phyloP scores from a whole-genome alignment of 768 basidiomycete genomes.

The Tricholoma sp. region DNA sequence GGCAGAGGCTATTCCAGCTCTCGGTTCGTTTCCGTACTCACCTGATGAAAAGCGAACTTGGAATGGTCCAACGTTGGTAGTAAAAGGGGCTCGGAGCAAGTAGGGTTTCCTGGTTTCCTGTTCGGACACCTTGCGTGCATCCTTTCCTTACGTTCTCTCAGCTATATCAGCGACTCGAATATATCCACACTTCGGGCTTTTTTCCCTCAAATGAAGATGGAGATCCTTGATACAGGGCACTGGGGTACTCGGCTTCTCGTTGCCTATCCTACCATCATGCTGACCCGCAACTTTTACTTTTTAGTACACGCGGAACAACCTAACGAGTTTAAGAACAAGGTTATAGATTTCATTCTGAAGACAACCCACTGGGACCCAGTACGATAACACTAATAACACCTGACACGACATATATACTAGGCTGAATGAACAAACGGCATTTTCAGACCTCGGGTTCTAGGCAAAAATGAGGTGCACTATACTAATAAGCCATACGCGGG shows the following conservation, averaged over 20 bases:
- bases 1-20: conserved; percentile 44
- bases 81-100: conserved; percentile 72
- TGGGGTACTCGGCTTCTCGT: conserved; percentile 55
- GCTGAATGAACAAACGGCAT: too few relatives aligned
- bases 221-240: conserved; percentile 66
- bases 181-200: conserved; percentile 51
- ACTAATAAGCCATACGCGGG: too few relatives aligned
- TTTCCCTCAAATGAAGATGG: conserved; percentile 64
- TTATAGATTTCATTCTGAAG: conserved; percentile 16
- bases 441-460: too few relatives aligned
- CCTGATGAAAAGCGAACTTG: conserved; percentile 42
- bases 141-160: conserved; percentile 14
- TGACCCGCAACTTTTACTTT: neutral
- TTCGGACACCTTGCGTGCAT: neutral
- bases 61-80: conserved; percentile 56
- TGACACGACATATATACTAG: too few relatives aligned
- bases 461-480: too few relatives aligned
- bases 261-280: neutral
- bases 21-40: conserved; percentile 72
- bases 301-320: conserved; percentile 75
- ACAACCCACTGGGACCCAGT: too few relatives aligned
- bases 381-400: too few relatives aligned
- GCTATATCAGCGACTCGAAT: conserved; percentile 69
- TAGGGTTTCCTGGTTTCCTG: too few relatives aligned
- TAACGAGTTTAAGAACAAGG: conserved; percentile 41